A percentile compares a stretch with the other conserved stretches of the same genome.
Conservation (phyloP, 2,329 filamentous ascomycete genomes). For the Aaosphaeria arxii region DNA sequence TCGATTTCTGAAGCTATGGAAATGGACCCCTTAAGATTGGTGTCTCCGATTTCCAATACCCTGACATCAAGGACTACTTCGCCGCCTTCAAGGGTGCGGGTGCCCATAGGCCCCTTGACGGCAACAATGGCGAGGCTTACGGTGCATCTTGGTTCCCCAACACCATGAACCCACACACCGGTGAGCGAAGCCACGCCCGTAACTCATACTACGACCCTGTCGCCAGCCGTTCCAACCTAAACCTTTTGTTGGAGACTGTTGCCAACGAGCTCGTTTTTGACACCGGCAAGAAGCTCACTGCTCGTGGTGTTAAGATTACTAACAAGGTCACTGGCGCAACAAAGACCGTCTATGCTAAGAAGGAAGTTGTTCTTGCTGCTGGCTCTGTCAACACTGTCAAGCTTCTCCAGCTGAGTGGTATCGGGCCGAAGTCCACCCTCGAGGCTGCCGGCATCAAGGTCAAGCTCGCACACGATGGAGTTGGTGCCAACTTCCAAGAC, state of each 20-base stretch:
- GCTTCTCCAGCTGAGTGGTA: constrained; percentile 42
- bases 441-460: constrained; percentile 23
- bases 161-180: constrained; percentile 29
- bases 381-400: constrained; percentile 55
- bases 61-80: constrained; percentile 21
- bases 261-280: constrained; percentile 22
- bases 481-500: constrained; percentile 34
- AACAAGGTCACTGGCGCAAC: constrained; percentile 12
- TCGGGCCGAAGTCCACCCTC: constrained; percentile 25
- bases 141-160: constrained; percentile 37
- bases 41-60: constrained; percentile 25
- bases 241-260: constrained; percentile 18
- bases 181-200: constrained; percentile 28
- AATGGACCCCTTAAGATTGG: constrained; percentile 24
- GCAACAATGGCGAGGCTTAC: constrained; percentile 22
- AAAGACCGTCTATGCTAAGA: constrained; percentile 20
- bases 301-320: constrained; percentile 23
- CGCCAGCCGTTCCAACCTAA: constrained; percentile 24
- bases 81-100: constrained; percentile 20
- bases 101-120: constrained; percentile 14
- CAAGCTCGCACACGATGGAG: constrained; percentile 24
- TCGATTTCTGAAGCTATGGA: constrained; percentile 13
- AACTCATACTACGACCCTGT: constrained; percentile 31
- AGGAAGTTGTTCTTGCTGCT: constrained; percentile 60
- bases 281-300: constrained; percentile 14